Conservation (phyloP, 2,329 filamentous ascomycete species). For the Cryphonectria radicalis region DNA sequence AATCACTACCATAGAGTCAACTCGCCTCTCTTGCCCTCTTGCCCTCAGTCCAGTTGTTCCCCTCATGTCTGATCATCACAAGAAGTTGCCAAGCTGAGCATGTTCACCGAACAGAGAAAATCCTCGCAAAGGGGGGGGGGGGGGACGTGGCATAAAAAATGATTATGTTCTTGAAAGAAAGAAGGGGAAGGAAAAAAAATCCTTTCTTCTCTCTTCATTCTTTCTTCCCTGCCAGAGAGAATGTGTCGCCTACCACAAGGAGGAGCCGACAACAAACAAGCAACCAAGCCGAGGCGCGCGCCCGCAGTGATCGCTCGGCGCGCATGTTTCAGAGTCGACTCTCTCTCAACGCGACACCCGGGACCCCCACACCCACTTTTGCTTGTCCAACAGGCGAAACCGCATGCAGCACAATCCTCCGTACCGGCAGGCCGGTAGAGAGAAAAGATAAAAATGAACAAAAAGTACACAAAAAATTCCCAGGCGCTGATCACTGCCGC, state of each 20-base stretch:
- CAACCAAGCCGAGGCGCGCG: neutral
- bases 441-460: neutral
- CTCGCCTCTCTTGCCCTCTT: neutral
- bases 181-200: neutral
- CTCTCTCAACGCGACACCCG: neutral
- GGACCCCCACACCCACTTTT: neutral
- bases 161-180: neutral
- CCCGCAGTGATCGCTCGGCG: constrained; percentile 10
- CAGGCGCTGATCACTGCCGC: constrained; percentile 7
- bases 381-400: neutral
- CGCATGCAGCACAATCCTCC: neutral
- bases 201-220: too few relatives aligned
- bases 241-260: neutral
- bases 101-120: neutral
- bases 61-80: neutral
- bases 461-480: neutral
- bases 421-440: constrained; percentile 4
- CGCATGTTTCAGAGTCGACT: constrained; percentile 26
- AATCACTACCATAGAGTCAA: neutral
- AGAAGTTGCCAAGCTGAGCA: neutral
- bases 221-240: neutral
- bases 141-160: neutral
- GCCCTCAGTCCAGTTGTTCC: neutral
- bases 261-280: neutral
- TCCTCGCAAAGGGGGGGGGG: neutral